A percentile compares a stretch with the other conserved stretches of the same genome.
Conservation (phyloP, 2,329 filamentous ascomycete species). For the Exophiala spinifera region DNA sequence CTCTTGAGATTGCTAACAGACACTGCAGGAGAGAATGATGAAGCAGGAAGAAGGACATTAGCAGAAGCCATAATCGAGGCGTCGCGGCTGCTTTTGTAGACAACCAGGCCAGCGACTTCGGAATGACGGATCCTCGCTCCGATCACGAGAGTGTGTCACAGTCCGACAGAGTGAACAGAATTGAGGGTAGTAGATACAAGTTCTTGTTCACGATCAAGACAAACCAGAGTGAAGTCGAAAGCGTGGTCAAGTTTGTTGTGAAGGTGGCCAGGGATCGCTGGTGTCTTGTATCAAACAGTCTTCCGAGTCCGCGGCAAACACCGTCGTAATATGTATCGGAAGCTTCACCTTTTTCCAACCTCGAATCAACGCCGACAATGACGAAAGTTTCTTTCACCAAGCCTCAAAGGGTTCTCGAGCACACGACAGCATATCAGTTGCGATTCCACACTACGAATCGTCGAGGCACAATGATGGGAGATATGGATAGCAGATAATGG, state of each 20-base stretch:
- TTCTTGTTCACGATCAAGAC: too few species aligned
- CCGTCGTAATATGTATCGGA: conserved; percentile 5
- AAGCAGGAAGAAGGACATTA: conserved; percentile 15
- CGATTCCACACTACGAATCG: conserved; percentile 8
- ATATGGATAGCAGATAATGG: not conserved
- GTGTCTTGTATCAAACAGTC: conserved; percentile 3
- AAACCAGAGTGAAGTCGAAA: not conserved
- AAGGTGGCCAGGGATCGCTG: not conserved
- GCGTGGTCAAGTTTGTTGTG: not conserved
- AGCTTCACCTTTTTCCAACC: not conserved
- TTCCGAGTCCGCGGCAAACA: conserved; percentile 4
- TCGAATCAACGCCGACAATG: not conserved
- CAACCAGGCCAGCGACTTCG: not conserved
- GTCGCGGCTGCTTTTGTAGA: not conserved
- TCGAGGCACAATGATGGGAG: conserved; percentile 10
- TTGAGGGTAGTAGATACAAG: too few species aligned
- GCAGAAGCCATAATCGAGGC: conserved; percentile 17
- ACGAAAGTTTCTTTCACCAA: not conserved
- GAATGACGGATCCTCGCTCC: not conserved
- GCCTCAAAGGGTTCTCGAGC: not conserved
- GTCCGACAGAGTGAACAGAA: too few species aligned
- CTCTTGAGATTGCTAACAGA: conserved; percentile 7
- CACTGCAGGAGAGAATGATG: conserved; percentile 1
- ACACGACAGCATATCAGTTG: conserved; percentile 1
- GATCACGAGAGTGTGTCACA: not conserved